These are phyloP conservation scores for Mycoemilia scoparia DNA, from an alignment of 192 early-diverging fungal genomes.

Conservation along the genomic window DNA sequence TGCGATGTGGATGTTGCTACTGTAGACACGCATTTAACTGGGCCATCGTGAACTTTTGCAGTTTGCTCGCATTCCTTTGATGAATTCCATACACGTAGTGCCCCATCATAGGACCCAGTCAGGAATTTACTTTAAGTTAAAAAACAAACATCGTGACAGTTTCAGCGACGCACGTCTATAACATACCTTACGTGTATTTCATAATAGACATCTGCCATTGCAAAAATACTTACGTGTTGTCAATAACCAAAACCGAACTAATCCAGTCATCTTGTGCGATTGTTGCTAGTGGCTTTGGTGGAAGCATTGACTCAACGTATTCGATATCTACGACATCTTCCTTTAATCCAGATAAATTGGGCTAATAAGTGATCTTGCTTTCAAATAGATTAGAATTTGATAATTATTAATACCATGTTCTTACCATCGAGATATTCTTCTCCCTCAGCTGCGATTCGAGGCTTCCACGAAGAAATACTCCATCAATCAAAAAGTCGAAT, in stretches of 20 bases:
- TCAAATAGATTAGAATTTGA: neutral
- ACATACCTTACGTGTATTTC: no score
- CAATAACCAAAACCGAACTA: conserved; percentile 39
- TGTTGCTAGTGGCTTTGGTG: conserved; percentile 57
- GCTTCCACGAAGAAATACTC: conserved; percentile 69
- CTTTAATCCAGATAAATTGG: conserved; percentile 4
- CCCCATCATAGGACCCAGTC: conserved; percentile 71
- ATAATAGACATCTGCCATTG: no score
- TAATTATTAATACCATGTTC: conserved; percentile 33
- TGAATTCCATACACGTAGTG: conserved; percentile 66
- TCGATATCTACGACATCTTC: conserved; percentile 77
- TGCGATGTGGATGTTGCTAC: conserved; percentile 21
- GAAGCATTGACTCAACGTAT: conserved; percentile 83
- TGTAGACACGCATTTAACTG: conserved; percentile 65
- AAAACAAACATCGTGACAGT: neutral
- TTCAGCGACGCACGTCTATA: no score
- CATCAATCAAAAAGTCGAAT: conserved; percentile 86
- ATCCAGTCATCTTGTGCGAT: conserved; percentile 95
- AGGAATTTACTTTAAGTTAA: conserved; percentile 27
- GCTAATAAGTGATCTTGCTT: neutral
- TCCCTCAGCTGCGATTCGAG: conserved; percentile 54
- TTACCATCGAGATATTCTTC: conserved; percentile 26
- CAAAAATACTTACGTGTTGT: no score
- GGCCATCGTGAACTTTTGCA: conserved; percentile 44
- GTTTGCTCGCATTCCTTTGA: conserved; percentile 47